Evolutionary conservation across 2,329 filamentous ascomycete species (phyloP), one percentile per base, ranked within the genome.

Genomic region (Pseudopyricularia cyperi): DNA sequence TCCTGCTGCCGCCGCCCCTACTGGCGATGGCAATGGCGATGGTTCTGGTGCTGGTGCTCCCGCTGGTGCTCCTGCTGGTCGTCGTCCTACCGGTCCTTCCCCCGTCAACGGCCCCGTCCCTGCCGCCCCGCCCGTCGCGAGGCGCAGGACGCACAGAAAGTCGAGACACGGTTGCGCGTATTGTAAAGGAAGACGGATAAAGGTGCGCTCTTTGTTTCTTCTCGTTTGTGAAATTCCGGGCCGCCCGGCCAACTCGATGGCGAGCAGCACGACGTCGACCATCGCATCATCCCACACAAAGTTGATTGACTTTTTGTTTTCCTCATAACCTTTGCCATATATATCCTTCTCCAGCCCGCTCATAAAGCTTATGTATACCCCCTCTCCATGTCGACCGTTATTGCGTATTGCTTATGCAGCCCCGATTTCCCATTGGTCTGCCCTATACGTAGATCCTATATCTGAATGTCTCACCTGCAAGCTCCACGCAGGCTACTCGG

Each of bases 141-240:
- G 49, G 19, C 49, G 49, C 7, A 30, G 49, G 24, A 51, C 49
- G 28, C 49, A 51, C 39, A 22, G 35, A 28, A 51, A 51, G 37
- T 51, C 49, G 17, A 37, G 49, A 5, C 42, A 44, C 32, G 49
- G 49, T 24, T 51, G 49, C 24, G 42, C 49, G 3, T 51, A 39
- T 24, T 51, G 49, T 24, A 51, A 51, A 24, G 37, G 49, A 19
- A 44, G 49, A 34, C 24, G 49, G 26, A 51, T 51, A n/a, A 51
- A 51, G 49, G 49, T 51, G n/a, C 26, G 49, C 48, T 28, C 35
- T 22, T 42, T 26, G 37, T 30, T 30, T 39, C 22, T 12, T 42
- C 12, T 28, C 12, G 7, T 24, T 44, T 44, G 17, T 11, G 14
- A 24, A 22, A 37, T 8, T 24, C 33, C 33, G n/a, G n/a, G n/a